Conservation (phyloP, 371 early-diverging fungal genomes). For the Mortierella sp. region DNA sequence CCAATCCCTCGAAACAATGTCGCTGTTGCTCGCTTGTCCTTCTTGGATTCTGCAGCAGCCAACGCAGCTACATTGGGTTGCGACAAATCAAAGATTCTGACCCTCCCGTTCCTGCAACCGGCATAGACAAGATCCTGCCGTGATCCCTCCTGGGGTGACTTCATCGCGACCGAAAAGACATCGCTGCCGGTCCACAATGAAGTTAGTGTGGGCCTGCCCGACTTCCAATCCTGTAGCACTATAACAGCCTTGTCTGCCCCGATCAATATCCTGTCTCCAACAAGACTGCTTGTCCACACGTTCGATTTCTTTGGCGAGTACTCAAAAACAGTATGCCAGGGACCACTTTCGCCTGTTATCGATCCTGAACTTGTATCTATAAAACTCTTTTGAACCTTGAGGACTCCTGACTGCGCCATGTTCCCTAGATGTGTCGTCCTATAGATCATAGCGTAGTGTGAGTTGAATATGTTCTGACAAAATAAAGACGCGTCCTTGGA, state of each 20-base stretch:
- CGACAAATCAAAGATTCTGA: slow-evolving; percentile 40
- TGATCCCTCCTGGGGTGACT: slow-evolving; percentile 13
- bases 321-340: background rate
- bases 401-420: slow-evolving; percentile 31
- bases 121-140: slow-evolving; percentile 41
- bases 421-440: slow-evolving; percentile 46
- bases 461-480: background rate
- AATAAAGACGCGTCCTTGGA: background rate
- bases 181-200: slow-evolving; percentile 48
- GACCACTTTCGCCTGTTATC: background rate
- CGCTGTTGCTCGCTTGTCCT: slow-evolving; percentile 3
- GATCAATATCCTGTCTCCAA: slow-evolving; percentile 21
- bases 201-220: background rate
- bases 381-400: slow-evolving; percentile 19
- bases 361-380: background rate
- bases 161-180: slow-evolving; percentile 46
- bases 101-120: slow-evolving; percentile 51
- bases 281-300: slow-evolving; percentile 39
- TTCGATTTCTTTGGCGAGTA: slow-evolving; percentile 36
- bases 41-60: background rate
- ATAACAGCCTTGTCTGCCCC: slow-evolving; percentile 33
- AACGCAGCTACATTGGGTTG: slow-evolving; percentile 12
- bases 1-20: slow-evolving; percentile 37
- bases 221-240: slow-evolving; percentile 26
- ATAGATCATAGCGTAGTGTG: background rate